Conservation (phyloP, 495 filamentous ascomycete species). For the Clavariopsis aquatica region DNA sequence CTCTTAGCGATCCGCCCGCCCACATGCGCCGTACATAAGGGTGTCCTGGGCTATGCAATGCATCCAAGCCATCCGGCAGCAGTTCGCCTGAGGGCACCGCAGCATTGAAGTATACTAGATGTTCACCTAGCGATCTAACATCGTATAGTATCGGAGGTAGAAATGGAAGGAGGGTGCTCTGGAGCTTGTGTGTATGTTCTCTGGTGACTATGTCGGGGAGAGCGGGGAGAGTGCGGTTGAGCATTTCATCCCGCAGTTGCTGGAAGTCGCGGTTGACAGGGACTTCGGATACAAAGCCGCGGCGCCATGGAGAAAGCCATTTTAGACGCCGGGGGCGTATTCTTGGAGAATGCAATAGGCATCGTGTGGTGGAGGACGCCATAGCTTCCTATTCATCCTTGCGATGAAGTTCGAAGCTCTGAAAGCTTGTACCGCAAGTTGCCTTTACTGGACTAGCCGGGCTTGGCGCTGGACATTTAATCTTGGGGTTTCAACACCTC, state of each 20-base stretch:
- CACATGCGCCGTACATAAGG: constrained; percentile 50
- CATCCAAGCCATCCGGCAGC: constrained; percentile 49
- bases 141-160: constrained; percentile 1
- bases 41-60: constrained; percentile 45
- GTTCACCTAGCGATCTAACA: constrained; percentile 33
- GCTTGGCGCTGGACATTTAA: not conserved
- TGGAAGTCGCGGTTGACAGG: not conserved
- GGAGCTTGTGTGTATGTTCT: not conserved
- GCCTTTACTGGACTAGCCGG: not conserved
- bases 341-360: not conserved
- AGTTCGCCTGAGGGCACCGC: constrained; percentile 34
- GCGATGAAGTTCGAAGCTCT: not conserved
- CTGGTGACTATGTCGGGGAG: not conserved
- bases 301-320: not conserved
- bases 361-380: constrained; percentile 2
- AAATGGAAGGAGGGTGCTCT: not conserved
- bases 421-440: not conserved
- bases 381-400: not conserved
- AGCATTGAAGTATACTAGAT: constrained; percentile 49
- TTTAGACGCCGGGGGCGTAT: constrained; percentile 5
- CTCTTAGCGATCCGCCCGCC: constrained; percentile 44
- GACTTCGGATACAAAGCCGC: not conserved
- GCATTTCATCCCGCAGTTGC: constrained; percentile 9
- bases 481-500: too few species aligned
- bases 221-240: constrained; percentile 9